Evolutionary conservation across 2,329 filamentous ascomycete genomes (phyloP).

Genomic region (Aspergillus latus): DNA sequence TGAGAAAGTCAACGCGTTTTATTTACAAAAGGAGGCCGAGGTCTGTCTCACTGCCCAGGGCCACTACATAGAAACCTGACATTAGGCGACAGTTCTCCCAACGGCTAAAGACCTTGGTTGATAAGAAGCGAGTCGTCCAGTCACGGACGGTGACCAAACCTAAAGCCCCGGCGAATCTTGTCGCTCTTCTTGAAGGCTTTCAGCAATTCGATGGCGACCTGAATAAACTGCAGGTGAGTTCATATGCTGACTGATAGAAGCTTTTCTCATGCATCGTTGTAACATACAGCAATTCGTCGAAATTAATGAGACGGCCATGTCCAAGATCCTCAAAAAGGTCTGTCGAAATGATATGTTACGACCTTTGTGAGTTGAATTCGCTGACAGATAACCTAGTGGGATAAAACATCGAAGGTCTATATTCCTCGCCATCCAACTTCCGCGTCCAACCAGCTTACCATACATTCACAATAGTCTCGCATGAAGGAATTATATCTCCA

Average conservation of each 20-base stretch:
- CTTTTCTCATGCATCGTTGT: slow-evolving; percentile 11
- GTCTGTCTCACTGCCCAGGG: slow-evolving; percentile 51
- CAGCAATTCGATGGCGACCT: slow-evolving; percentile 95
- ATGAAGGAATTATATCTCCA: slow-evolving; percentile 98
- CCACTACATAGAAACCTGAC: neutral
- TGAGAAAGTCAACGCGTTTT: slow-evolving; percentile 97
- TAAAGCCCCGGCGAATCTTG: slow-evolving; percentile 87
- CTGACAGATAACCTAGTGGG: slow-evolving; percentile 64
- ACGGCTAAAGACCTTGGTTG: slow-evolving; percentile 83
- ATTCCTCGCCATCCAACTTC: neutral
- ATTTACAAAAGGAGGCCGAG: slow-evolving; percentile 96
- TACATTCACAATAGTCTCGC: slow-evolving; percentile 61
- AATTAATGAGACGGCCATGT: slow-evolving; percentile 95
- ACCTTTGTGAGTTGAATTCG: slow-evolving; percentile 11
- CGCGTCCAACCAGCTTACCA: slow-evolving; percentile 31
- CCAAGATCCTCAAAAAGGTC: slow-evolving; percentile 96
- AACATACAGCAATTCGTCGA: slow-evolving; percentile 82
- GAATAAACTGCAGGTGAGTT: slow-evolving; percentile 78
- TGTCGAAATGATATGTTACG: slow-evolving; percentile 22
- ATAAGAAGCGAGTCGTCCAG: slow-evolving; percentile 92
- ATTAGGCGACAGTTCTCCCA: slow-evolving; percentile 71
- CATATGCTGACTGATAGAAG: neutral
- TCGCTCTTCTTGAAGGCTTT: slow-evolving; percentile 92
- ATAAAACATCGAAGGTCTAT: slow-evolving; percentile 90
- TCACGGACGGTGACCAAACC: slow-evolving; percentile 75